Evolutionary conservation across 2,329 filamentous ascomycete species (phyloP).

Genomic region (Cladosporium sp.): DNA sequence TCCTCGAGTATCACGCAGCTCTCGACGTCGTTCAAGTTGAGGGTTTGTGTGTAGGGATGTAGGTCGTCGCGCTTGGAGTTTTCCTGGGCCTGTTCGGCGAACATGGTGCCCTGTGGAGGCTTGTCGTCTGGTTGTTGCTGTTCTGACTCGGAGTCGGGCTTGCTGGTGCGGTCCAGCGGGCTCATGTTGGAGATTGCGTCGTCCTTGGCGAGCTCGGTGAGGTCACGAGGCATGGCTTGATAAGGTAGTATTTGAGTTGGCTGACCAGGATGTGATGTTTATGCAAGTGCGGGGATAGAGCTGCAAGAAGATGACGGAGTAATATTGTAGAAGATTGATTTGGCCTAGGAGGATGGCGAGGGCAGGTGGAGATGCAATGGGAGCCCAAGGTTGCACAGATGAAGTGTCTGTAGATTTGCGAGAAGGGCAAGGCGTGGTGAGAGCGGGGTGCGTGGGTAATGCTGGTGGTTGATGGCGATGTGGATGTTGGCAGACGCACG

Average conservation of each 20-base stretch:
- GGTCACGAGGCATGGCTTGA: conserved; percentile 44
- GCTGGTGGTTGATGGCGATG: background rate
- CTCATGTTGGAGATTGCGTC: conserved; percentile 29
- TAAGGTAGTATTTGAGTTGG: background rate
- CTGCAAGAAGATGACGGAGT: background rate
- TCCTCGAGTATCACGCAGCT: conserved; percentile 61
- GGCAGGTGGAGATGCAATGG: background rate
- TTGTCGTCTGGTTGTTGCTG: conserved; percentile 1
- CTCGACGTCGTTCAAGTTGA: conserved; percentile 66
- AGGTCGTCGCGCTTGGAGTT: conserved; percentile 54
- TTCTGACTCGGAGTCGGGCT: conserved; percentile 7
- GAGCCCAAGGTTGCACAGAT: conserved; percentile 6
- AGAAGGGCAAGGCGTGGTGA: background rate
- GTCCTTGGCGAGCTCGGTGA: conserved; percentile 34
- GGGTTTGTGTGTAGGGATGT: conserved; percentile 71
- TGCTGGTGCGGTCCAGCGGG: conserved; percentile 17
- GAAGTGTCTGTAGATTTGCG: background rate
- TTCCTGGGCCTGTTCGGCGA: conserved; percentile 12
- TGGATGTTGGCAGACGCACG: background rate
- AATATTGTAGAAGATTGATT: background rate
- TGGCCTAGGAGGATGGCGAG: background rate
- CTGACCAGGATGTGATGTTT: background rate
- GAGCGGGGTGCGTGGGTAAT: background rate
- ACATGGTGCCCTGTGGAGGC: conserved; percentile 5
- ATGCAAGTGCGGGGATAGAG: conserved; percentile 5